Evolutionary conservation across 1,284 basidiomycete genomes (phyloP), one percentile per base, ranked within the genome.

Genomic region (Phaffia rhodozyma): DNA sequence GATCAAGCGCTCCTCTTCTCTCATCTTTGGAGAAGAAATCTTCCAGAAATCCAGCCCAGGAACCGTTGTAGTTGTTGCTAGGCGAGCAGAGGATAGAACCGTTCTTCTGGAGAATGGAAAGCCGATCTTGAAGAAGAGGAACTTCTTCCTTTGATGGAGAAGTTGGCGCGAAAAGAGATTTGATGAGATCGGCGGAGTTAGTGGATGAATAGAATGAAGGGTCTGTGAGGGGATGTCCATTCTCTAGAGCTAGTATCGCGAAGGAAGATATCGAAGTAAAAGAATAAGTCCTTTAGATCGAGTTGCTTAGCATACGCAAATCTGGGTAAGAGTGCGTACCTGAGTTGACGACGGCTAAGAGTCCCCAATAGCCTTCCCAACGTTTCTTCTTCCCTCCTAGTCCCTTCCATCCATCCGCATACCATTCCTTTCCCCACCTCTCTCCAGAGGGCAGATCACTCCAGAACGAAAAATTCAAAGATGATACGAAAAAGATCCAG

Each of bases 381-480:
- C 84, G 75, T 52, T 74, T 78, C 52, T 68, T 77, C 43, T 74
- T 73, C 0, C 79, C 72, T 29, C 30, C 54, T 21, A 38, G 27
- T 16, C 75, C 75, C n/a, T 73, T 72, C 87, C 87, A 88, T 1
- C 82, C 80, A n/a, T 78, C 73, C 53, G 81, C 79, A 30, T 66
- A 63, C 87, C 87, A 91, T 68, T 84, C 79, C 1, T 90, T 82
- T 11, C 84, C 86, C 70, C 84, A 91, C 27, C 86, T 79, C 54
- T 81, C 80, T 38, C 68, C 62, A 7, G 81, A 82, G 63, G 84
- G 82, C 53, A 76, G 78, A 67, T 85, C 82, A 0, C 87, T 89
- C 88, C 88, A 91, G 71, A 91, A 91, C 68, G 83, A 86, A 74
- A 91, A 91, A 73, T 91, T 91, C 56, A 90, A 79, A 1, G 85